phyloP scores from a whole-genome alignment of 306 rosid species.

The Potentilla sterilis region DNA sequence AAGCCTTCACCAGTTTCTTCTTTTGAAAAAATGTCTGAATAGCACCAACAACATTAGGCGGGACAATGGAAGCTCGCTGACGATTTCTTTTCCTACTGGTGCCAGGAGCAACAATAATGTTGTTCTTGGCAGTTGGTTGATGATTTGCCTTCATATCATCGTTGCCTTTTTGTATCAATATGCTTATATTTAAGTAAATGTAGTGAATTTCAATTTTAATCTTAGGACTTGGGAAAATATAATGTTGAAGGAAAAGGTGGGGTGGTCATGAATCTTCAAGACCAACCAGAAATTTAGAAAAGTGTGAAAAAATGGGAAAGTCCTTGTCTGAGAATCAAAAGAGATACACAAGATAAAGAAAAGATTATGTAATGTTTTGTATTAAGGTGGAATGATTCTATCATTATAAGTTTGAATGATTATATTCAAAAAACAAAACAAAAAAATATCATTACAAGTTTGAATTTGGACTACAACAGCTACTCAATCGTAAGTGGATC shows the following conservation, averaged over 20 bases:
- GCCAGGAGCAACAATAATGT: neutral
- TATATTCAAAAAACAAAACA: too few relatives aligned
- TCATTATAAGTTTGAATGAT: too few relatives aligned
- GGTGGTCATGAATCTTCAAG: too few relatives aligned
- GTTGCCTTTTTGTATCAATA: too few relatives aligned
- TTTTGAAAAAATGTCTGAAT: neutral
- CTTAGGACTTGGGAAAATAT: too few relatives aligned
- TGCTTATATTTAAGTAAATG: too few relatives aligned
- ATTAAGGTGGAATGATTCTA: neutral
- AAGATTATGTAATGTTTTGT: neutral
- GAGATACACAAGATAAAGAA: neutral
- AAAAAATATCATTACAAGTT: too few relatives aligned
- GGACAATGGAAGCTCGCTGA: neutral
- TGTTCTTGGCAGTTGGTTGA: constrained; percentile 16
- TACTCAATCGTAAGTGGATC: neutral
- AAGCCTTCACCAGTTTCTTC: neutral
- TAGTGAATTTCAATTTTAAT: too few relatives aligned
- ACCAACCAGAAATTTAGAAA: neutral
- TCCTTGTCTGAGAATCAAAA: neutral
- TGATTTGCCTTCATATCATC: too few relatives aligned
- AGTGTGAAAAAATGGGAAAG: neutral
- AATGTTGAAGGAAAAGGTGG: too few relatives aligned
- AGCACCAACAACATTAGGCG: neutral
- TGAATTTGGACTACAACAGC: neutral
- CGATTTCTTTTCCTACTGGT: neutral